phyloP scores from a whole-genome alignment of 2,329 filamentous ascomycete species.

The Ophiosphaerella herpotricha region DNA sequence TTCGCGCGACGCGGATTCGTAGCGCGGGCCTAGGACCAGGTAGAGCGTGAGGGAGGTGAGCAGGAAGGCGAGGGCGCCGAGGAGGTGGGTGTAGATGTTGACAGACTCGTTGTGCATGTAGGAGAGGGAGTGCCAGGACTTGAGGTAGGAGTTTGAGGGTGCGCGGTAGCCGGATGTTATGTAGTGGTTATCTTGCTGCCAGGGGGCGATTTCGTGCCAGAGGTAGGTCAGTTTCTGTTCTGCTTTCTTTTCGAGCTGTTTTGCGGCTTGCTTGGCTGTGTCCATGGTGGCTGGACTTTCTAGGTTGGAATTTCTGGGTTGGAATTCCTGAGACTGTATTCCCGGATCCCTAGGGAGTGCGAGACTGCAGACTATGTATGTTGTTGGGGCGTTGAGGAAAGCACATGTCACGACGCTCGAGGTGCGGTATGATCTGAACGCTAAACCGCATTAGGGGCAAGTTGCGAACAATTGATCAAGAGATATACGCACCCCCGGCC shows the following conservation, averaged over 20 bases:
- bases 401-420: constrained; percentile 3
- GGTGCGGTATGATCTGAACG: neutral
- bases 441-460: constrained; percentile 15
- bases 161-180: constrained; percentile 70
- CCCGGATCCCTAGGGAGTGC: neutral
- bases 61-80: constrained; percentile 37
- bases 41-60: constrained; percentile 28
- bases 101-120: constrained; percentile 72
- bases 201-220: constrained; percentile 50
- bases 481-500: neutral
- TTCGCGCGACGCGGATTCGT: constrained; percentile 40
- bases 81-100: constrained; percentile 74
- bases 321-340: neutral
- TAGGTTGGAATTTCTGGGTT: neutral
- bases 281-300: constrained; percentile 20
- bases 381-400: neutral
- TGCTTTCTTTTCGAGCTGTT: constrained; percentile 39
- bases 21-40: constrained; percentile 30
- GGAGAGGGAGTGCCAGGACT: constrained; percentile 61
- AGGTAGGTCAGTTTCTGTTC: constrained; percentile 54
- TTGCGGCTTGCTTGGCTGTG: constrained; percentile 27
- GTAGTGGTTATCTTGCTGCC: constrained; percentile 68
- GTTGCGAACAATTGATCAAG: constrained; percentile 11
- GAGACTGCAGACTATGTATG: neutral
- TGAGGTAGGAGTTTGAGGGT: constrained; percentile 63